Base-by-base conservation (phyloP, 1,139 yeast genomes). In the Candida sp. region DNA sequence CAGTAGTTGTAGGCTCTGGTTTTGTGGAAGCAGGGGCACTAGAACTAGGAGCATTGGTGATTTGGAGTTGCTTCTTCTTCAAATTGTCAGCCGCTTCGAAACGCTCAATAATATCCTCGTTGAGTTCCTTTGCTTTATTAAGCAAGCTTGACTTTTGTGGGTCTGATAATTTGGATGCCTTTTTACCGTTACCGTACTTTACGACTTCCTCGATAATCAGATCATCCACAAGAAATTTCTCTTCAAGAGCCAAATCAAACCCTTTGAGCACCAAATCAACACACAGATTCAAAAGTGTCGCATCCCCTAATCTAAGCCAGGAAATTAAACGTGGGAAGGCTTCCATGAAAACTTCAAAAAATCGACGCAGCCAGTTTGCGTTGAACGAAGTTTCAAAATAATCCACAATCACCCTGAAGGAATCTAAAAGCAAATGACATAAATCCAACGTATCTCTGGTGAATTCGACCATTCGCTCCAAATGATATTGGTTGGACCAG, bases 381-480 rank as follows among this genome's bases (percentile, higher is more conserved):
- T 54, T 43, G 8, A 53, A 34, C 28, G 40, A 34, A 7, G n/a
- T 47, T 38, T 58, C 54, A 5, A 77, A 59, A 27, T 71, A 63
- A 40, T 72, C 78, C 7, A 73, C 78, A 43, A 90, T 72, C 8
- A 81, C 70, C 51, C 88, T 75, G 61, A 82, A 88, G 3, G 93
- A 84, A 52, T 82, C 86, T 22, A 93, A 68, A 39, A 93, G 70
- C 2, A 78, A 70, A 56, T 86, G 86, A 58, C 97, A 87, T 46
- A 90, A 76, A 58, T 93, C 98, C 49, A 92, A 75, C 0, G 91
- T 86, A 65, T 92, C 97, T 65, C 96, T 83, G 17, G 97, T 90
- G 59, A 91, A 92, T 55, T 90, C 96, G 46, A 88, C 78, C 63
- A 90, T 74, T 47, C 80, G 80, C 0, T 78, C 77, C 34, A 83